Conservation (phyloP, 1,284 basidiomycete genomes). For the Neonothopanus nambi region DNA sequence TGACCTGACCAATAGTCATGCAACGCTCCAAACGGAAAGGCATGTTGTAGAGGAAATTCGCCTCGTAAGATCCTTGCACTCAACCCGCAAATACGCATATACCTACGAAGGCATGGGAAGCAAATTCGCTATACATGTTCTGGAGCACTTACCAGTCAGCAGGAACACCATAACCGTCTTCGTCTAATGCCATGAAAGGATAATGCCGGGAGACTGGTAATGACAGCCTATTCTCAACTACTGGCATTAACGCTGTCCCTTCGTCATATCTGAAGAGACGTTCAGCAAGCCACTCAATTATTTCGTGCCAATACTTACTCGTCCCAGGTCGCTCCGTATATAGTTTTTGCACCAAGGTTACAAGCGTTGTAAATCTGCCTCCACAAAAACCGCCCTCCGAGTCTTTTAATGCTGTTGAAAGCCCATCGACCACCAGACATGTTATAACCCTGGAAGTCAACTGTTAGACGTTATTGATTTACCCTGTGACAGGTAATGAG, state of each 20-base stretch:
- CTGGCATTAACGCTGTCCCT: conserved; percentile 74
- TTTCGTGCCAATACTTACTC: conserved; percentile 49
- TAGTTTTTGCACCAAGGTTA: conserved; percentile 56
- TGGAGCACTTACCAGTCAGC: conserved; percentile 59
- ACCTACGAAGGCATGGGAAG: conserved; percentile 39
- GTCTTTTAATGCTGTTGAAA: conserved; percentile 63
- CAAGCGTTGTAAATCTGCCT: conserved; percentile 66
- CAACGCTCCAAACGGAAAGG: not conserved
- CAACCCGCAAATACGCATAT: conserved; percentile 75
- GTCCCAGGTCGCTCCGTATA: conserved; percentile 84
- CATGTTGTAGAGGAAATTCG: conserved; percentile 30
- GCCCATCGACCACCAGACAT: conserved; percentile 64
- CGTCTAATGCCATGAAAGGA: conserved; percentile 66
- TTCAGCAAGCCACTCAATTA: not conserved
- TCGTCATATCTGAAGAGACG: conserved; percentile 64
- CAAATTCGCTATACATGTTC: not conserved
- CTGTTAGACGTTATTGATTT: conserved; percentile 3
- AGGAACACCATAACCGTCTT: conserved; percentile 69
- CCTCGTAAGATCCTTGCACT: conserved; percentile 63
- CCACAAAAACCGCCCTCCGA: conserved; percentile 75
- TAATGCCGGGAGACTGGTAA: conserved; percentile 58
- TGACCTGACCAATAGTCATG: not conserved
- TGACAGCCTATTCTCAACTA: conserved; percentile 53
- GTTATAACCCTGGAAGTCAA: conserved; percentile 55
- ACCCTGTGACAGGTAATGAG: not conserved